Conservation (phyloP, 306 rosid genomes). For the Vigna angularis region DNA sequence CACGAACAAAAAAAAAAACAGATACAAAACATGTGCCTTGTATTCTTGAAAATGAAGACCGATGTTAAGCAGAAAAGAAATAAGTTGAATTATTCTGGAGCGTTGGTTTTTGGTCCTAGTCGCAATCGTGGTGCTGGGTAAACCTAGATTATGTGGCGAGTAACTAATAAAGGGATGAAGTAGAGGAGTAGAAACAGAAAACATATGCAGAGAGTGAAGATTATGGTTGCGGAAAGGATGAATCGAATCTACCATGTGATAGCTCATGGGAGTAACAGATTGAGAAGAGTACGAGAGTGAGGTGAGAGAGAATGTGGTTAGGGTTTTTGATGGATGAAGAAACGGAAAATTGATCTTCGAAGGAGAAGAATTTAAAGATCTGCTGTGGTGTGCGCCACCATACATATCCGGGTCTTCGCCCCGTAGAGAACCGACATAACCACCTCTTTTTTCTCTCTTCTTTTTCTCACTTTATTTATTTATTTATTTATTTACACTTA, state of each 20-base stretch:
- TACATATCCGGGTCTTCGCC: constrained; percentile 12
- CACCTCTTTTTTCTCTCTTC: constrained; percentile 23
- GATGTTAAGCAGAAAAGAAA: constrained; percentile 20
- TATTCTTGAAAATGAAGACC: background rate
- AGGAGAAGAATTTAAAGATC: constrained; percentile 24
- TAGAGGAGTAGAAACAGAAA: background rate
- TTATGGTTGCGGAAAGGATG: constrained; percentile 34
- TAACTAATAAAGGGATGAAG: background rate
- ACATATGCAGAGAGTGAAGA: background rate
- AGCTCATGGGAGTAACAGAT: constrained; percentile 41
- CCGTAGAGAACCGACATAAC: constrained; percentile 41
- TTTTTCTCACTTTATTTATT: background rate
- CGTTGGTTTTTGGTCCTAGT: constrained; percentile 10
- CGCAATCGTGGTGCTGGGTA: constrained; percentile 6
- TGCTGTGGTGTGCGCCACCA: constrained; percentile 39
- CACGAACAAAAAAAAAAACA: background rate
- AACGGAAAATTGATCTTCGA: constrained; percentile 15
- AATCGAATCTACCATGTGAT: constrained; percentile 49
- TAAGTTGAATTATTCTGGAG: constrained; percentile 1
- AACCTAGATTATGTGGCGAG: constrained; percentile 28
- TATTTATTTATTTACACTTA: background rate
- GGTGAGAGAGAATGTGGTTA: constrained; percentile 17
- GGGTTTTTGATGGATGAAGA: constrained; percentile 40
- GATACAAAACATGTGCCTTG: background rate
- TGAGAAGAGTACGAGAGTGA: constrained; percentile 28